These are phyloP conservation scores for Kwoniella botswanensis DNA, from an alignment of 768 basidiomycete genomes.

Conservation along the genomic window DNA sequence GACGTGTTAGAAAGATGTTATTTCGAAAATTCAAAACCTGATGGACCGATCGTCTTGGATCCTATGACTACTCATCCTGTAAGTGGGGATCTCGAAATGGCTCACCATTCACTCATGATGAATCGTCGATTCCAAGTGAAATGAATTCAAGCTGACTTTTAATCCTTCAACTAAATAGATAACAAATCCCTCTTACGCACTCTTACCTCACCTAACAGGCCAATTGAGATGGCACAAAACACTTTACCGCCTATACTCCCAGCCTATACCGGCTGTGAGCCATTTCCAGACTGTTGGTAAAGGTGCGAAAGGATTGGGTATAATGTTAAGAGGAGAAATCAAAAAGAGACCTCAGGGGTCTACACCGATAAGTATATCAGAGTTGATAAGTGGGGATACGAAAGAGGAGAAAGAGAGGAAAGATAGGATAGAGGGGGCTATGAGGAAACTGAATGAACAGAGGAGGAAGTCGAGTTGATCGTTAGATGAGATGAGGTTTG, in stretches of 20 bases:
- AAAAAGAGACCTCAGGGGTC: slow-evolving; percentile 34
- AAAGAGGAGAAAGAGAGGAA: slow-evolving; percentile 15
- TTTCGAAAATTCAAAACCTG: slow-evolving; percentile 22
- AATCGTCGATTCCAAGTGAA: too few relatives aligned
- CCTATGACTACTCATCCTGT: slow-evolving; percentile 48
- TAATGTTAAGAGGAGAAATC: slow-evolving; percentile 51
- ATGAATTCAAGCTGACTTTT: too few relatives aligned
- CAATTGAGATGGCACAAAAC: slow-evolving; percentile 55
- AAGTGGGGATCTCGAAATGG: slow-evolving; percentile 5
- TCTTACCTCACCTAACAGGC: slow-evolving; percentile 43
- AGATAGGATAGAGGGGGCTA: slow-evolving; percentile 5
- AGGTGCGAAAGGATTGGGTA: slow-evolving; percentile 54
- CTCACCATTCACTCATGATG: too few relatives aligned
- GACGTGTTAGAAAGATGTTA: slow-evolving; percentile 29
- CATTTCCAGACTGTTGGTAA: slow-evolving; percentile 49
- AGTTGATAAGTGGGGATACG: slow-evolving; percentile 38
- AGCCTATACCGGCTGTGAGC: slow-evolving; percentile 27
- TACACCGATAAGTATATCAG: slow-evolving; percentile 32
- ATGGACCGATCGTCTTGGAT: slow-evolving; percentile 38
- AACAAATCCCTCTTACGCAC: slow-evolving; percentile 32
- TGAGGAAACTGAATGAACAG: slow-evolving; percentile 11
- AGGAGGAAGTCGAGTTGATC: slow-evolving; percentile 5
- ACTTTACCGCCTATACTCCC: slow-evolving; percentile 37
- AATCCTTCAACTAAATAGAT: not conserved
- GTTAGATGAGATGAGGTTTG: not conserved